These are phyloP conservation scores for Begonia masoniana DNA, from an alignment of 306 rosid species.

Conservation along the genomic window DNA sequence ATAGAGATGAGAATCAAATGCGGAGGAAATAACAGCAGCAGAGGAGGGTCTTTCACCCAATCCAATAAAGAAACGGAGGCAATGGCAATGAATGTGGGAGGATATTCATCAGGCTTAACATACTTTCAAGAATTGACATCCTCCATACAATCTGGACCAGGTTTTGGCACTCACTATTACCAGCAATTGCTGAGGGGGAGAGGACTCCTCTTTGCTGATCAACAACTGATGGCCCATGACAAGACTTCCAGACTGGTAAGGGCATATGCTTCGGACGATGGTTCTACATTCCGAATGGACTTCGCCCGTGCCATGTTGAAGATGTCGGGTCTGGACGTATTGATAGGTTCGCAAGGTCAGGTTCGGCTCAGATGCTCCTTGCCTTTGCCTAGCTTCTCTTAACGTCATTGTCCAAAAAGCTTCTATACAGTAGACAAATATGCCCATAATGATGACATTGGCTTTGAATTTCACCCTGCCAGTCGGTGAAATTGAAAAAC, in stretches of 20 bases:
- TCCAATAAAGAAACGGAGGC: constrained; percentile 9
- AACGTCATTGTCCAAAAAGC: not conserved
- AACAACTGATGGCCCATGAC: constrained; percentile 56
- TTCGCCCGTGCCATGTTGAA: constrained; percentile 57
- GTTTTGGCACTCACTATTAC: constrained; percentile 60
- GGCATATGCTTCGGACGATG: constrained; percentile 70
- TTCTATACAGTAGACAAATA: not conserved
- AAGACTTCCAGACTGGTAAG: constrained; percentile 48
- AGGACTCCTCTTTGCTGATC: constrained; percentile 79
- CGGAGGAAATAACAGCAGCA: constrained; percentile 10
- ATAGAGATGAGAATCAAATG: constrained; percentile 41
- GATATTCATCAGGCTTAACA: constrained; percentile 23
- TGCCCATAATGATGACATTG: not conserved
- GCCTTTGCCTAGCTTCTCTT: not conserved
- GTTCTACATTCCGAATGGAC: constrained; percentile 64
- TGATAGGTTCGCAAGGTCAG: constrained; percentile 24
- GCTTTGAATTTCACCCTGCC: too few species aligned
- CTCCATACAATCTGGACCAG: constrained; percentile 35
- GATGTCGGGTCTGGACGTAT: constrained; percentile 43
- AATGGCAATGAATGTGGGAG: not conserved
- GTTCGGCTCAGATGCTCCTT: constrained; percentile 15
- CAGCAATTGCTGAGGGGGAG: constrained; percentile 48
- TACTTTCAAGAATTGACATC: constrained; percentile 33
- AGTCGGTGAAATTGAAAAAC: too few species aligned
- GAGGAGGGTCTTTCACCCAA: constrained; percentile 10